phyloP scores from a whole-genome alignment of 257 asterid species.

The Cinchona pubescens region DNA sequence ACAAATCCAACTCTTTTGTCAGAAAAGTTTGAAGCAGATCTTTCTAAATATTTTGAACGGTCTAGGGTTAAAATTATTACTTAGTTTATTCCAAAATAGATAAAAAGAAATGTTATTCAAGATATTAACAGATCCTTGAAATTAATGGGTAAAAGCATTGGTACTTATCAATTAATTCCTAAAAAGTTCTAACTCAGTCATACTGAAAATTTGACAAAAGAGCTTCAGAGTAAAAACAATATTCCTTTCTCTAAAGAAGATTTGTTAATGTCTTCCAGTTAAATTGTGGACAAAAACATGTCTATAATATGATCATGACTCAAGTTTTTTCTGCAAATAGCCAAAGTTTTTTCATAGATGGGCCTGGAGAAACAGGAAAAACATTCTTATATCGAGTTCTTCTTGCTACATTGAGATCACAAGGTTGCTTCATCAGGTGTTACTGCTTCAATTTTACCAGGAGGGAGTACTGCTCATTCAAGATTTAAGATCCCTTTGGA shows the following conservation, averaged over 20 bases:
- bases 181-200: neutral
- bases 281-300: neutral
- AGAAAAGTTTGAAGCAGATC: neutral
- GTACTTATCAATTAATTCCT: neutral
- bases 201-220: too few species aligned
- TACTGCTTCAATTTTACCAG: neutral
- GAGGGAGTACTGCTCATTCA: neutral
- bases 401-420: neutral
- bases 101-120: rapidly evolving
- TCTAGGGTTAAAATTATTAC: rapidly evolving
- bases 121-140: neutral
- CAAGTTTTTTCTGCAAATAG: too few species aligned
- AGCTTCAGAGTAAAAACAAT: too few species aligned
- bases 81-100: rapidly evolving
- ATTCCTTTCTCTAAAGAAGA: neutral
- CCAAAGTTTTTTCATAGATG: neutral
- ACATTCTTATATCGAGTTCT: neutral
- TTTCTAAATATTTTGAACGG: neutral
- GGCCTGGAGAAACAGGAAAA: neutral
- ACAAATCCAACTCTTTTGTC: neutral
- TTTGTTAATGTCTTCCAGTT: neutral
- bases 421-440: neutral
- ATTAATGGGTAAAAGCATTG: neutral
- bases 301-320: too few species aligned
- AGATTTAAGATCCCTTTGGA: neutral